phyloP scores from a whole-genome alignment of 805 yeast genomes.

The Candida khao-thaluensis region DNA sequence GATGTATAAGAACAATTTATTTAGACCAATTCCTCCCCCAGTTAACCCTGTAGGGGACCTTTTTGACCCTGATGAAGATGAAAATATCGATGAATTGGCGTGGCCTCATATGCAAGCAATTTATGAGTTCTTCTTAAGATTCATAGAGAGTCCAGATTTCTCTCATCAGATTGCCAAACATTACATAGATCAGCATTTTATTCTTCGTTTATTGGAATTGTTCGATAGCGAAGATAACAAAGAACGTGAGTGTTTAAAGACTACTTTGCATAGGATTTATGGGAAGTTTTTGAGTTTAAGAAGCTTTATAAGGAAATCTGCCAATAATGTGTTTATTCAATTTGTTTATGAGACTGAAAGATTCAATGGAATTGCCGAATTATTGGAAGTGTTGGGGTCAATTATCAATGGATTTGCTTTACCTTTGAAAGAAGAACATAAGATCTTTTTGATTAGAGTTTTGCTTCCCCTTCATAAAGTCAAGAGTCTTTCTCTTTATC shows the following conservation, averaged over 20 bases:
- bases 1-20: slow-evolving; percentile 86
- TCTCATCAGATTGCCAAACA: slow-evolving; percentile 91
- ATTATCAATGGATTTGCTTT: slow-evolving; percentile 97
- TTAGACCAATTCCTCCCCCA: slow-evolving; percentile 97
- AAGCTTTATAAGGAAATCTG: slow-evolving; percentile 86
- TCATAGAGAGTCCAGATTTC: slow-evolving; percentile 92
- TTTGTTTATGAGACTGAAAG: slow-evolving; percentile 94
- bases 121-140: slow-evolving; percentile 89
- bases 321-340: slow-evolving; percentile 87
- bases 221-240: slow-evolving; percentile 96
- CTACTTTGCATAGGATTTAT: slow-evolving; percentile 92
- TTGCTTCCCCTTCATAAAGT: slow-evolving; percentile 92
- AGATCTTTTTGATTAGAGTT: slow-evolving; percentile 80
- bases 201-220: slow-evolving; percentile 75
- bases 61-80: slow-evolving; percentile 98
- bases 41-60: slow-evolving; percentile 96
- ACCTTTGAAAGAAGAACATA: slow-evolving; percentile 96
- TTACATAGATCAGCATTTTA: slow-evolving; percentile 88
- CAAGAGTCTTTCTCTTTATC: slow-evolving; percentile 82
- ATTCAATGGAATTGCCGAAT: slow-evolving; percentile 93
- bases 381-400: slow-evolving; percentile 91
- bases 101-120: slow-evolving; percentile 99
- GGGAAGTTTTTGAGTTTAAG: slow-evolving; percentile 91
- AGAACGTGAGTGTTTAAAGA: slow-evolving; percentile 92
- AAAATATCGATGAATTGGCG: slow-evolving; percentile 91